A percentile compares a stretch with the other conserved stretches of the same genome.
Evolutionary conservation across 2,329 filamentous ascomycete species (phyloP).

Genomic region (Chaetomium sp.): DNA sequence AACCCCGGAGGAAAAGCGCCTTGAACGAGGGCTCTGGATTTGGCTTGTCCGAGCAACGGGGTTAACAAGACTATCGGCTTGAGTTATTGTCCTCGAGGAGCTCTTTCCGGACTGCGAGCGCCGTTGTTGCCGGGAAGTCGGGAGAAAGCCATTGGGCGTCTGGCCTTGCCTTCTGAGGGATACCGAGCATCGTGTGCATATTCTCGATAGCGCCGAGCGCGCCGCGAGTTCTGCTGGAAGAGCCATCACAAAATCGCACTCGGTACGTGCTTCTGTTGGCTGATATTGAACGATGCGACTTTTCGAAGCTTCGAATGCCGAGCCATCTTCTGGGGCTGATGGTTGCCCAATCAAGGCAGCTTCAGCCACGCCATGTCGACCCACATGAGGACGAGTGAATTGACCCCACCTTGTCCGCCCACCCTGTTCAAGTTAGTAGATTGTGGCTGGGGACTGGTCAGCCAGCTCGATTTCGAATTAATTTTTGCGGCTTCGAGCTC

Average conservation of each 20-base stretch:
- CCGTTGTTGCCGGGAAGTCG: slow-evolving; percentile 28
- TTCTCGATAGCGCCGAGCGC: slow-evolving; percentile 44
- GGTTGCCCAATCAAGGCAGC: slow-evolving; percentile 25
- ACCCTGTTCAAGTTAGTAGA: not conserved
- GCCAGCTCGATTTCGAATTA: slow-evolving; percentile 1
- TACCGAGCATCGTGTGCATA: slow-evolving; percentile 47
- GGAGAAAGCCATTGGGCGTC: slow-evolving; percentile 36
- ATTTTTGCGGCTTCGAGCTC: slow-evolving; percentile 2
- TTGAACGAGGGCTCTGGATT: slow-evolving; percentile 9
- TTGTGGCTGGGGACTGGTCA: slow-evolving; percentile 6
- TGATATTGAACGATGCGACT: slow-evolving; percentile 1
- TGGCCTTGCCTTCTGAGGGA: slow-evolving; percentile 35
- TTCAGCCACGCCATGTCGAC: slow-evolving; percentile 22
- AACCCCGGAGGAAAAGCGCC: slow-evolving; percentile 28
- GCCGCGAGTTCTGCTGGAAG: slow-evolving; percentile 43
- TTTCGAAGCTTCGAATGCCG: slow-evolving; percentile 18
- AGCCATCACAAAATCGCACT: slow-evolving; percentile 31
- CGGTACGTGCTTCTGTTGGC: not conserved
- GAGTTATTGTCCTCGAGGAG: slow-evolving; percentile 13
- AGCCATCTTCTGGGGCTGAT: slow-evolving; percentile 12
- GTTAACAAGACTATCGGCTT: not conserved
- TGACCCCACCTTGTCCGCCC: not conserved
- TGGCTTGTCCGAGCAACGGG: slow-evolving; percentile 4
- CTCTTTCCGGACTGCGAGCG: slow-evolving; percentile 23
- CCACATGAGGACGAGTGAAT: not conserved